Conservation (phyloP, 805 yeast species). For the Groenewaldozyma tartarivorans region DNA sequence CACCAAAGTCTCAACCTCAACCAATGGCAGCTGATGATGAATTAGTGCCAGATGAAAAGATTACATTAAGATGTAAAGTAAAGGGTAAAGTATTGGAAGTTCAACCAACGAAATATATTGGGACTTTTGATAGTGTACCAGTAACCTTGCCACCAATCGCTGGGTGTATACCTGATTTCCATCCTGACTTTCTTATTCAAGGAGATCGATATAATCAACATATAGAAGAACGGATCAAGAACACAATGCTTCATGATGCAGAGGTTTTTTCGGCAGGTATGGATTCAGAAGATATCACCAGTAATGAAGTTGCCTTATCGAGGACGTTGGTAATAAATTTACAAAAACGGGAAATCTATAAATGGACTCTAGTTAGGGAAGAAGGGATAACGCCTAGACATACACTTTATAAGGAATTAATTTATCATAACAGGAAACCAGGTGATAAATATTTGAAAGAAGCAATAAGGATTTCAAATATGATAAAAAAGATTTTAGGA, state of each 20-base stretch:
- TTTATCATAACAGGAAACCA: slow-evolving; percentile 4
- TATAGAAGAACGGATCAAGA: slow-evolving; percentile 16
- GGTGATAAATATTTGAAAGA: not conserved
- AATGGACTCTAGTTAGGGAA: slow-evolving; percentile 7
- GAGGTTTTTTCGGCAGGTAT: slow-evolving; percentile 1
- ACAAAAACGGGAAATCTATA: slow-evolving; percentile 11
- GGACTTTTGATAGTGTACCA: slow-evolving; percentile 2
- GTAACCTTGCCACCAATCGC: slow-evolving; percentile 17
- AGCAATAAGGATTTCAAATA: not conserved
- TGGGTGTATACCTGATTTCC: slow-evolving; percentile 19
- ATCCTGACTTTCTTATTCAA: slow-evolving; percentile 21
- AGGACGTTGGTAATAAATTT: slow-evolving; percentile 11
- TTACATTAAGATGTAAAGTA: not conserved
- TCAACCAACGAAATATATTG: not conserved
- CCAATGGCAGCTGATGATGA: not conserved
- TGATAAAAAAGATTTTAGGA: not conserved
- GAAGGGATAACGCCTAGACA: not conserved
- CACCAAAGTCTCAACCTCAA: not conserved
- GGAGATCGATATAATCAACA: slow-evolving; percentile 16
- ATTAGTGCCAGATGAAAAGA: not conserved
- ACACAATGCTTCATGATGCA: slow-evolving; percentile 17
- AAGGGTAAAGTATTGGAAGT: slow-evolving; percentile 2
- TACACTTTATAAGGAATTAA: slow-evolving; percentile 3
- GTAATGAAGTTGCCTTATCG: slow-evolving; percentile 1
- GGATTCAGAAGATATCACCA: not conserved